These are phyloP conservation scores for Talaromyces islandicus DNA, from an alignment of 2,329 filamentous ascomycete genomes.

Conservation along the genomic window DNA sequence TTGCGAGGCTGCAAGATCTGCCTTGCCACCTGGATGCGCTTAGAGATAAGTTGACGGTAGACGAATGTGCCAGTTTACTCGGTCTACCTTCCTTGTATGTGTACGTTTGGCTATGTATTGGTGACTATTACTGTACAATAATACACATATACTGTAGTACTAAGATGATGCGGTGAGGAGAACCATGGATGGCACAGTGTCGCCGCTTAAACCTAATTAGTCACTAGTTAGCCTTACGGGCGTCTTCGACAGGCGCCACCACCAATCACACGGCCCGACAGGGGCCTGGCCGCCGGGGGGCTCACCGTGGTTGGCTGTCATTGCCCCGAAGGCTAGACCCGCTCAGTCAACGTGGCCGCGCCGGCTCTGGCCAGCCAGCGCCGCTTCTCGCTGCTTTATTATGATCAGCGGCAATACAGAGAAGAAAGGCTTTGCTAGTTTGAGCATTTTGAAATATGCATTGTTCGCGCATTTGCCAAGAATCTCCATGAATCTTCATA, in stretches of 20 bases:
- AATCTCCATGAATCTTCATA: too few species aligned
- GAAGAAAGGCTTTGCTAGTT: too few species aligned
- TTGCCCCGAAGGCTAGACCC: neutral
- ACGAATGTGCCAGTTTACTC: too few species aligned
- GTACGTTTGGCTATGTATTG: too few species aligned
- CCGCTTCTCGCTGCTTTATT: neutral
- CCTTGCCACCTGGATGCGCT: neutral
- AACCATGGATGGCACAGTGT: neutral
- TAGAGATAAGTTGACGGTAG: too few species aligned
- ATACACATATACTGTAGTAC: too few species aligned
- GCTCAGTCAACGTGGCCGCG: neutral
- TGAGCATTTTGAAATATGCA: too few species aligned
- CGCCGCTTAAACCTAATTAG: neutral
- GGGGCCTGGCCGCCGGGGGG: neutral
- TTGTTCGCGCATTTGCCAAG: too few species aligned
- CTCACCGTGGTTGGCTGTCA: neutral
- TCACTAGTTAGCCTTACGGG: slow-evolving; percentile 1
- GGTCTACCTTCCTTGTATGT: too few species aligned
- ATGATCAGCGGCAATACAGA: neutral
- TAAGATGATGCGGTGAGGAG: neutral
- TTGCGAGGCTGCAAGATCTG: neutral
- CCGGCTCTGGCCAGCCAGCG: neutral
- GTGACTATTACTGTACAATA: too few species aligned
- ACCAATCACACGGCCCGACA: slow-evolving; percentile 3
- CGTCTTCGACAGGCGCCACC: slow-evolving; percentile 9